Conservation (phyloP, 768 basidiomycete genomes). For the Suillus brevipes region DNA sequence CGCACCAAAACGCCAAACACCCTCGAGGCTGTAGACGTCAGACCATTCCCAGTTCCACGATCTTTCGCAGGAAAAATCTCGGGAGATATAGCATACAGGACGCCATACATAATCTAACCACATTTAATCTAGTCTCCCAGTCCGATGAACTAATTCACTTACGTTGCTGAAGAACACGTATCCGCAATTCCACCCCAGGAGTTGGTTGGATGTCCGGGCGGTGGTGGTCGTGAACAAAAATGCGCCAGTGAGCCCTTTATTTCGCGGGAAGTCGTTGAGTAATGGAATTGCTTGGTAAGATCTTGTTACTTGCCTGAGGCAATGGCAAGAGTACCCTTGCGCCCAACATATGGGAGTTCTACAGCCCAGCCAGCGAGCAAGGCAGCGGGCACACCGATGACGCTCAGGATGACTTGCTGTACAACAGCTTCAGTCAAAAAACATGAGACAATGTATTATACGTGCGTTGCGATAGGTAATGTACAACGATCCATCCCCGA, state of each 20-base stretch:
- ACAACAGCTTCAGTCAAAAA: not conserved
- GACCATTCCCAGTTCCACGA: conserved; percentile 70
- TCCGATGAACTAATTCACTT: conserved; percentile 14
- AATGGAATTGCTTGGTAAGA: conserved; percentile 27
- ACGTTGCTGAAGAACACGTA: conserved; percentile 67
- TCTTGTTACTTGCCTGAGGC: conserved; percentile 53
- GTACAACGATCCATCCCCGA: conserved; percentile 69
- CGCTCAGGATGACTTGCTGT: conserved; percentile 70
- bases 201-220: conserved; percentile 62
- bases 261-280: conserved; percentile 47
- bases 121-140: not conserved
- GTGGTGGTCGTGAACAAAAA: conserved; percentile 79
- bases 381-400: conserved; percentile 70
- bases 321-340: conserved; percentile 64
- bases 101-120: conserved; percentile 69
- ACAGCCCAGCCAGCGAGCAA: conserved; percentile 72
- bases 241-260: conserved; percentile 66
- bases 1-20: conserved; percentile 71
- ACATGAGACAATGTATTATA: not conserved
- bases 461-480: conserved; percentile 73
- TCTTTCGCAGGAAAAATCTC: conserved; percentile 74
- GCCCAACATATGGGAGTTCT: conserved; percentile 61
- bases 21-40: conserved; percentile 58
- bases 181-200: conserved; percentile 81
- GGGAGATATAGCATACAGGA: conserved; percentile 67